Evolutionary conservation across 1,284 basidiomycete species (phyloP).

Genomic region (Hemileia vastatrix): DNA sequence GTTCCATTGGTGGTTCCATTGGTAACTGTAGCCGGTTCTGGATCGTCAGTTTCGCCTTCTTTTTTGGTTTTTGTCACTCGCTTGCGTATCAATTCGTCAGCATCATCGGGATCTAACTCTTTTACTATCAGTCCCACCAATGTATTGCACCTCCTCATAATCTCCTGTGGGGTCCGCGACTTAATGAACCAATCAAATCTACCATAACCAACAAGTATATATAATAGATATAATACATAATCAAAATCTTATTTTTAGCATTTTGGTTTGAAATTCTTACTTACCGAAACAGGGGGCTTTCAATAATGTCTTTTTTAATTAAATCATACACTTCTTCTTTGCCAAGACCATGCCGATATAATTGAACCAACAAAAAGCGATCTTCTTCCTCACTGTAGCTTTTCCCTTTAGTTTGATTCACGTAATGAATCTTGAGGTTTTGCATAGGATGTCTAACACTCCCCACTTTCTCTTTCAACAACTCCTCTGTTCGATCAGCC

Average conservation of each 20-base stretch:
- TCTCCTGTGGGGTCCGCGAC: conserved; percentile 79
- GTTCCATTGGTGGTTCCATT: background rate
- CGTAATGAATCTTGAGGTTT: conserved; percentile 85
- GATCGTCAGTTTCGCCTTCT: conserved; percentile 10
- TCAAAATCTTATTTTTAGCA: background rate
- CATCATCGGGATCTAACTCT: conserved; percentile 49
- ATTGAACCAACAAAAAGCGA: conserved; percentile 79
- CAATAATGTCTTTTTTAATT: conserved; percentile 91
- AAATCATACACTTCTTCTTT: conserved; percentile 86
- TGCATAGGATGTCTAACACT: conserved; percentile 82
- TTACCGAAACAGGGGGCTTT: conserved; percentile 80
- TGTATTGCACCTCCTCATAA: conserved; percentile 80
- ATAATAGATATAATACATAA: background rate
- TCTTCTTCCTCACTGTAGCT: conserved; percentile 96
- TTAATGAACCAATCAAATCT: conserved; percentile 97
- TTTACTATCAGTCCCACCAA: conserved; percentile 84
- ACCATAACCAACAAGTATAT: no score
- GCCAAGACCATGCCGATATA: conserved; percentile 85
- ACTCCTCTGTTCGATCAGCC: conserved; percentile 27
- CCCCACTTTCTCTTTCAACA: conserved; percentile 67
- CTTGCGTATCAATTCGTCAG: conserved; percentile 22
- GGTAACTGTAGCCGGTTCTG: background rate
- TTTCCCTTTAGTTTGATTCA: conserved; percentile 80
- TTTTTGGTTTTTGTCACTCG: conserved; percentile 14
- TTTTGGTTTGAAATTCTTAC: no score